phyloP scores from a whole-genome alignment of 805 yeast species.

The Lachancea sp. region DNA sequence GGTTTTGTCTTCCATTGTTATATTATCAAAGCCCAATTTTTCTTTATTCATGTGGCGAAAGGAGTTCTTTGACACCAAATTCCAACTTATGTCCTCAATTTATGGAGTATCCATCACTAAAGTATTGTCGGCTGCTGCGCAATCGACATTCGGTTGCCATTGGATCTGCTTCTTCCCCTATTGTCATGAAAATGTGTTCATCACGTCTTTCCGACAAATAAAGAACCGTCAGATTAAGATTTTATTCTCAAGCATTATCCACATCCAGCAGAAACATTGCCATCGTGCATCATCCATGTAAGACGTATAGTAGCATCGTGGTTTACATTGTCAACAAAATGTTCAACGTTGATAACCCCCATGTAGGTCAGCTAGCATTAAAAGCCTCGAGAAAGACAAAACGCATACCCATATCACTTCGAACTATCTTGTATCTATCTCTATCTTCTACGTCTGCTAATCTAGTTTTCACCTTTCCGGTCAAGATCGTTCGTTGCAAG shows the following conservation, averaged over 20 bases:
- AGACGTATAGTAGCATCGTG: not conserved
- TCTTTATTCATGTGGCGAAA: too few relatives aligned
- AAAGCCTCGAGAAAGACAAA: not conserved
- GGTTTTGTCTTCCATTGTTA: too few relatives aligned
- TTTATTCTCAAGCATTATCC: not conserved
- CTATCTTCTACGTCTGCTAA: not conserved
- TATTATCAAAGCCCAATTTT: too few relatives aligned
- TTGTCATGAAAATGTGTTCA: too few relatives aligned
- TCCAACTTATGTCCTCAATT: too few relatives aligned
- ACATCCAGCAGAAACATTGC: not conserved
- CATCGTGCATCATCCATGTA: not conserved
- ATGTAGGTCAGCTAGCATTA: too few relatives aligned
- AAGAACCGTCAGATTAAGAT: not conserved
- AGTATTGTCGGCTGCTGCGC: too few relatives aligned
- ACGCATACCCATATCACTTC: not conserved
- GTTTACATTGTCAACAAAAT: not conserved
- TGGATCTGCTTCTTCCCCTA: too few relatives aligned
- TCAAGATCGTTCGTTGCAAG: too few relatives aligned
- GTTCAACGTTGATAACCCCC: not conserved
- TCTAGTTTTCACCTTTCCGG: not conserved
- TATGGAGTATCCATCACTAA: too few relatives aligned
- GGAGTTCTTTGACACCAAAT: too few relatives aligned
- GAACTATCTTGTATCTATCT: not conserved
- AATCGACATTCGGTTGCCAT: too few relatives aligned
- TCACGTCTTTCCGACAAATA: not conserved